Base-by-base conservation (phyloP, 768 basidiomycete genomes). In the Multifurca ochricompacta region DNA sequence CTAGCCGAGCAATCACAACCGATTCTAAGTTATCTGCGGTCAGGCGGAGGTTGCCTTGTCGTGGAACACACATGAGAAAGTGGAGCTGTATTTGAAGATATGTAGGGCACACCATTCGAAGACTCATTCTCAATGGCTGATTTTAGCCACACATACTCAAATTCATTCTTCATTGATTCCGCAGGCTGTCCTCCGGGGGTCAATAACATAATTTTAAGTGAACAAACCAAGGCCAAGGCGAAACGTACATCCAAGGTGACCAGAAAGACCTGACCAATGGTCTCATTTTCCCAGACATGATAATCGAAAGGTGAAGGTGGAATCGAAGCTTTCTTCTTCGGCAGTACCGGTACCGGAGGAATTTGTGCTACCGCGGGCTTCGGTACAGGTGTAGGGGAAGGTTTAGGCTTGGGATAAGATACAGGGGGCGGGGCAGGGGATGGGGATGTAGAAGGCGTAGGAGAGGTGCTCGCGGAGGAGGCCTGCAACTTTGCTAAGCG, bases 401-500 rank as follows among this genome's bases (percentile, higher is more conserved):
- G 63, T 41, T 63, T 62, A 8, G 64, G 66, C 34, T 68, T 71
- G 5, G 74, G 71, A 46, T 63, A 49, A 36, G 69, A 64, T 21
- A 70, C 31, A 8, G 70, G 58, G 7, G 69, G 68, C 19, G 64
- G 45, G 18, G 63, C 48, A 31, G 67, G 64, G 47, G 62, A 60
- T 30, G 66, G 62, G 39, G 68, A 53, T 21, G 77, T 64, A 8
- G 77, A 67, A 0, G 76, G 63, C 11, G 59, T 66, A 28, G 74
- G 57, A 9, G 51, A 34, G 2, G 32, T 30, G 45, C 60, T 61
- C 23, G 66, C 48, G 35, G 70, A 70, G 37, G 71, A 59, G 35
- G 65, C 73, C 64, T 87, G 86, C 7, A 97, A 76, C 67, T 88
- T 91, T 30, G 89, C 92, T 48, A 98, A 77, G 52, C 94, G 82